Evolutionary conservation across 768 basidiomycete species (phyloP).

Genomic region (Lactarius sanguifluus): DNA sequence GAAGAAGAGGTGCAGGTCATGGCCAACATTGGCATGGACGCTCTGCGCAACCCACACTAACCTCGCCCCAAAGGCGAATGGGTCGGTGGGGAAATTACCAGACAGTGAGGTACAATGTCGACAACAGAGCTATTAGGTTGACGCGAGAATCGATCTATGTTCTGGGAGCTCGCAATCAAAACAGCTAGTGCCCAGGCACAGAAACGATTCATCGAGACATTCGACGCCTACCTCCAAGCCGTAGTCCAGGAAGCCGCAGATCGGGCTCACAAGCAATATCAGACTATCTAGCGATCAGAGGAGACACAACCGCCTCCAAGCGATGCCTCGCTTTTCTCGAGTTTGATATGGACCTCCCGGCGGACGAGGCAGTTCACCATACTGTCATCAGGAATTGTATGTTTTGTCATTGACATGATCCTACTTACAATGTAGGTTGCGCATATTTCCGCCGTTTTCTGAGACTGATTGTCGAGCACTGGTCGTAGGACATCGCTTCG

Average conservation of each 20-base stretch:
- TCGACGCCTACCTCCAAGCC: conserved; percentile 24
- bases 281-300: conserved; percentile 27
- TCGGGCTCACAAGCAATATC: conserved; percentile 22
- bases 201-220: conserved; percentile 27
- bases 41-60: conserved; percentile 29
- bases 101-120: conserved; percentile 26
- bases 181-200: conserved; percentile 26
- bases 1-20: conserved; percentile 26
- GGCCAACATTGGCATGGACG: conserved; percentile 33
- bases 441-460: not conserved
- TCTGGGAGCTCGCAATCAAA: conserved; percentile 30
- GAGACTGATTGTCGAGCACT: not conserved
- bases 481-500: conserved; percentile 35
- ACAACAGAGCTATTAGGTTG: not conserved
- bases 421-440: conserved; percentile 22
- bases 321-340: conserved; percentile 27
- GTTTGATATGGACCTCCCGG: conserved; percentile 22
- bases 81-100: conserved; percentile 30
- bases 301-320: conserved; percentile 26
- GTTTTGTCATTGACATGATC: conserved; percentile 28
- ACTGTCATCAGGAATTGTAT: conserved; percentile 21
- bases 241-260: conserved; percentile 28
- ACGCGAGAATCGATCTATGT: conserved; percentile 23
- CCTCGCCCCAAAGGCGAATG: conserved; percentile 30
- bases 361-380: conserved; percentile 24